Evolutionary conservation across 345 rosid genomes (phyloP), one percentile per base, ranked within the genome.

Genomic region (Brassica rapa): DNA sequence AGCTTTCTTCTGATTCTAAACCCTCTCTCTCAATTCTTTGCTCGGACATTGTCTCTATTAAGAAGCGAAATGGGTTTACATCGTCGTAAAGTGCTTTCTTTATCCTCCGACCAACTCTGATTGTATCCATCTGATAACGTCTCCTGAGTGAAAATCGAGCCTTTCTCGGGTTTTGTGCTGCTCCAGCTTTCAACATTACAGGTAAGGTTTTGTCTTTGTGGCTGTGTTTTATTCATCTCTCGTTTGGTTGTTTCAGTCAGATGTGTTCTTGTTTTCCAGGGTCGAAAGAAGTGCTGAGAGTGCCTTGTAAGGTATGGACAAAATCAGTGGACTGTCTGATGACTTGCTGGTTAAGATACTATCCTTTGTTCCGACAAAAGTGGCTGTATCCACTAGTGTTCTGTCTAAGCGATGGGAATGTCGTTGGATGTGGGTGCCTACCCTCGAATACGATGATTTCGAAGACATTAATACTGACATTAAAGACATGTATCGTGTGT

Each of bases 351-450:
- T 49, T 4, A 68, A 68, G n/a, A 68, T 68, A 68, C 10, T 49
- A 49, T 25, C 41, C n/a, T 68, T 68, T 27, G 57, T 68, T 68
- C 41, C 43, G 6, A 53, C 43, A 16, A 53, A 15, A 69, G 46
- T 10, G 4, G 49, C 16, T 16, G 63, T 70, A 6, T 70, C 63
- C 10, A 70, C 63, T 16, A 19, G 49, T 19, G 6, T 70, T 55
- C 25, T 70, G 19, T 70, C 63, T 9, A 70, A 68, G 8, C 60
- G 59, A 68, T 68, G 72, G 72, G 8, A 68, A 24, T 68, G 9
- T 27, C 61, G 49, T 8, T 68, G 30, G 62, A 70, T 53, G 73
- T 53, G 49, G 73, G n/a, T 55, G 19, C 63, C 63, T 30, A 55
- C 33, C 4, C 62, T 53, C 6, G 29, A 69, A 8, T 69, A 21